A percentile compares a stretch with the other conserved stretches of the same genome.
phyloP scores from a whole-genome alignment of 1,284 basidiomycete species.

The Phenoliferia sp. region DNA sequence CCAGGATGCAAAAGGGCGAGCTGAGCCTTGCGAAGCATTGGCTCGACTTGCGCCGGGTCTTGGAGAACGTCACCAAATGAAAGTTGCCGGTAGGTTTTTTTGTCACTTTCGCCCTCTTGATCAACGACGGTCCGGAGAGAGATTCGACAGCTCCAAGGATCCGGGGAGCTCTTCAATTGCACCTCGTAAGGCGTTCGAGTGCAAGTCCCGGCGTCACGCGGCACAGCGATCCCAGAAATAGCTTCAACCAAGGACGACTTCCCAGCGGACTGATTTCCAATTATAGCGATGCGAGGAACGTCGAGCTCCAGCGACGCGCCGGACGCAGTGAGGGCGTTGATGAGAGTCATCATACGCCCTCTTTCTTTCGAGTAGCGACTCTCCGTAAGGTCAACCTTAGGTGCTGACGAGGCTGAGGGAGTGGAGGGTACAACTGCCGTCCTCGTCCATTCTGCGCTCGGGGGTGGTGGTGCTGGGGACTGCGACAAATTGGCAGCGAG shows the following conservation, averaged over 20 bases:
- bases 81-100: conserved; percentile 45
- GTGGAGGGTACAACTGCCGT: too few relatives aligned
- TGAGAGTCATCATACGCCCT: neutral
- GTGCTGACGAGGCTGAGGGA: too few relatives aligned
- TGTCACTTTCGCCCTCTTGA: conserved; percentile 45
- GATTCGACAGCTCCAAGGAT: conserved; percentile 58
- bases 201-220: conserved; percentile 60
- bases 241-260: conserved; percentile 70
- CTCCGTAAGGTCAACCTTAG: neutral
- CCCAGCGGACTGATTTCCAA: conserved; percentile 48
- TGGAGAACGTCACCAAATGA: conserved; percentile 55
- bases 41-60: conserved; percentile 56
- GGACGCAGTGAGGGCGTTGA: neutral
- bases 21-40: conserved; percentile 63
- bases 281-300: conserved; percentile 17
- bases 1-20: conserved; percentile 63
- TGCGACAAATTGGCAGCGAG: too few relatives aligned
- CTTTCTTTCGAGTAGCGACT: neutral
- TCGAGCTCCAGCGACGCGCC: conserved; percentile 10
- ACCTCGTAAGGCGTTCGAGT: conserved; percentile 51
- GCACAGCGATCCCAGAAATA: conserved; percentile 64
- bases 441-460: too few relatives aligned
- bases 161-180: conserved; percentile 12
- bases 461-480: too few relatives aligned
- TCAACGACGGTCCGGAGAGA: conserved; percentile 55